Base-by-base conservation (phyloP, 2,329 filamentous ascomycete species). In the Aspergillus puulaauensis region DNA sequence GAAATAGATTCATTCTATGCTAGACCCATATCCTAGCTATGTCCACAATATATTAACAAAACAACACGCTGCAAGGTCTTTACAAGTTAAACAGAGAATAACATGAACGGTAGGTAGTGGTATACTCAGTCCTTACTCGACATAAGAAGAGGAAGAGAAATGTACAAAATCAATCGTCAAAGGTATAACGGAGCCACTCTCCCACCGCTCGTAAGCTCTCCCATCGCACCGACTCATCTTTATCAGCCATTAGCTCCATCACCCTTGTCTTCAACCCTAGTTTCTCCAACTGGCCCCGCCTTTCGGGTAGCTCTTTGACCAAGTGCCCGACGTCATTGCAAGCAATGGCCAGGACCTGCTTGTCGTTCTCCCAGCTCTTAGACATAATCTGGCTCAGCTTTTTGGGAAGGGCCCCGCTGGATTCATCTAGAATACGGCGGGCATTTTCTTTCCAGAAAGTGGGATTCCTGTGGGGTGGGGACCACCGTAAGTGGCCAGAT, bases 391-490 rank as follows among this genome's bases (percentile, higher is more conserved):
- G 90, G n/a, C 89, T 90, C 56, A 97, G 80, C 78, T 91, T 90
- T 70, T 87, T 87, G 40, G 90, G 86, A 52, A 96, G 81, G 64
- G 87, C 88, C 35, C 90, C 91, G 63, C 91, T 89, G 72, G 92
- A 87, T 63, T 89, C 86, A 52, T 96, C 91, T 57, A 96, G 80
- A 63, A 97, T 96, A 68, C 88, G 89, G 58, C 90, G 86, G 7
- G 93, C 90, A 67, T 97, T 96, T 68, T 96, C 93, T 44, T 87
- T 86, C 93, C 93, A 97, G 79, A 97, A 97, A 6, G 88, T 85
- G 46, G 87, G 83, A 78, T 89, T 93, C 67, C 90, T 88, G 77
- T 97, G 93, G 40, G 93, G 92, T 31, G 93, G 93, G 5, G 90
- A 95, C 93, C 93, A 97, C 69, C 91, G 88, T 55, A 97, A 82